Percentiles rank a stretch among this genome's conserved stretches.
These are phyloP conservation scores for Clarireedia sp. DNA, from an alignment of 2,329 filamentous ascomycete genomes.

Conservation along the genomic window DNA sequence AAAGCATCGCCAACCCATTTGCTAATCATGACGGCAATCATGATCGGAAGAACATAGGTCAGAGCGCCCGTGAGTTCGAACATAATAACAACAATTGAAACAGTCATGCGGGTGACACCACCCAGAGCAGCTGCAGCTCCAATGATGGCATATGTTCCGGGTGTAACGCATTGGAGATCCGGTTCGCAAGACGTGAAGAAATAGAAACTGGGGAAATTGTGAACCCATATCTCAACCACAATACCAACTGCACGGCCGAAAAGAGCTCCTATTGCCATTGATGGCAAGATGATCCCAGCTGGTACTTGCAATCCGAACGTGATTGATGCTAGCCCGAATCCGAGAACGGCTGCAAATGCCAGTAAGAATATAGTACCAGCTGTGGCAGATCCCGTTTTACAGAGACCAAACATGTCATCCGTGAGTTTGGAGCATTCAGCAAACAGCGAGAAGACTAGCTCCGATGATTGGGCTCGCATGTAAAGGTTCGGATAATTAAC, in stretches of 20 bases:
- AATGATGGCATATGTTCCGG: constrained; percentile 93
- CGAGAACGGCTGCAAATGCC: constrained; percentile 71
- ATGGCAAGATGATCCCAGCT: constrained; percentile 90
- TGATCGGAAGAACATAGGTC: constrained; percentile 94
- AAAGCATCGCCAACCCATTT: constrained; percentile 99
- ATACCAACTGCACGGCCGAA: constrained; percentile 86
- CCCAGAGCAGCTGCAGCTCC: constrained; percentile 91
- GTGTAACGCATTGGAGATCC: constrained; percentile 80
- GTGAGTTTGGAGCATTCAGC: constrained; percentile 76
- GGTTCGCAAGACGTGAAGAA: constrained; percentile 29
- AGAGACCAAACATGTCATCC: constrained; percentile 84
- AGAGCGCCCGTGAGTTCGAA: constrained; percentile 96
- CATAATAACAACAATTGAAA: constrained; percentile 98
- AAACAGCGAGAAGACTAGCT: constrained; percentile 87
- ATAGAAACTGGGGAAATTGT: constrained; percentile 30
- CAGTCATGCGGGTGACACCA: constrained; percentile 91
- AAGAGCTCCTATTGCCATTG: constrained; percentile 89
- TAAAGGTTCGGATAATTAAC: constrained; percentile 96
- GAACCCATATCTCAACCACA: constrained; percentile 80
- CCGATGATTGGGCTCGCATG: constrained; percentile 86
- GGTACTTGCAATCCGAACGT: constrained; percentile 94
- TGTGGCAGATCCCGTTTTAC: constrained; percentile 77
- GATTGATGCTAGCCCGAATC: constrained; percentile 75
- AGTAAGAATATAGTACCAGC: constrained; percentile 76
- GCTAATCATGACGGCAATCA: constrained; percentile 96